Conservation (phyloP, 805 yeast genomes). For the Starmerella apis region DNA sequence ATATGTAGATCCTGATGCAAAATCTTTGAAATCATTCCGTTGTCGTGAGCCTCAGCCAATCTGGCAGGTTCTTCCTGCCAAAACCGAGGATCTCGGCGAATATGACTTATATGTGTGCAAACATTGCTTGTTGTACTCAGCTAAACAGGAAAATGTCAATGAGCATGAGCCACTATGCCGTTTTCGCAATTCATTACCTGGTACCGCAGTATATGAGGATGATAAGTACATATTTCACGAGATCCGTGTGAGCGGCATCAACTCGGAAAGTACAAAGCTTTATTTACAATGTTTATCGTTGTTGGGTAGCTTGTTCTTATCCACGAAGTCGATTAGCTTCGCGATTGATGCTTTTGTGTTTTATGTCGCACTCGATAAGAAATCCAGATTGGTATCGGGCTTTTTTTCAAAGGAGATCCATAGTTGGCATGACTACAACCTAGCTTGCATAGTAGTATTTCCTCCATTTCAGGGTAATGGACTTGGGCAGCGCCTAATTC, state of each 20-base stretch:
- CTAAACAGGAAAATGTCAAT: constrained; percentile 36
- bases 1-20: constrained; percentile 42
- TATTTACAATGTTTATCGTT: constrained; percentile 76
- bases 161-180: constrained; percentile 37
- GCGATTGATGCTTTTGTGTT: constrained; percentile 70
- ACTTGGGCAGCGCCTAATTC: constrained; percentile 69
- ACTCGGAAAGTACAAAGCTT: constrained; percentile 35
- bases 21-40: constrained; percentile 24
- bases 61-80: constrained; percentile 21
- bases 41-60: constrained; percentile 23
- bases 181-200: constrained; percentile 38
- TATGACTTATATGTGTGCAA: constrained; percentile 56
- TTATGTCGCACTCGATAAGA: constrained; percentile 40
- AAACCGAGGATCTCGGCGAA: constrained; percentile 38
- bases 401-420: constrained; percentile 76
- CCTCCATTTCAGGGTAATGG: constrained; percentile 82
- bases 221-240: constrained; percentile 47
- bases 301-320: constrained; percentile 78
- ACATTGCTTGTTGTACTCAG: constrained; percentile 73
- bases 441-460: constrained; percentile 82
- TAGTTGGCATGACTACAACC: constrained; percentile 66
- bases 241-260: constrained; percentile 43
- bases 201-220: constrained; percentile 59
- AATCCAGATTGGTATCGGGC: constrained; percentile 53
- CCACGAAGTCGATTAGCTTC: constrained; percentile 80